phyloP scores from a whole-genome alignment of 306 rosid species.

The Castanea sativa region DNA sequence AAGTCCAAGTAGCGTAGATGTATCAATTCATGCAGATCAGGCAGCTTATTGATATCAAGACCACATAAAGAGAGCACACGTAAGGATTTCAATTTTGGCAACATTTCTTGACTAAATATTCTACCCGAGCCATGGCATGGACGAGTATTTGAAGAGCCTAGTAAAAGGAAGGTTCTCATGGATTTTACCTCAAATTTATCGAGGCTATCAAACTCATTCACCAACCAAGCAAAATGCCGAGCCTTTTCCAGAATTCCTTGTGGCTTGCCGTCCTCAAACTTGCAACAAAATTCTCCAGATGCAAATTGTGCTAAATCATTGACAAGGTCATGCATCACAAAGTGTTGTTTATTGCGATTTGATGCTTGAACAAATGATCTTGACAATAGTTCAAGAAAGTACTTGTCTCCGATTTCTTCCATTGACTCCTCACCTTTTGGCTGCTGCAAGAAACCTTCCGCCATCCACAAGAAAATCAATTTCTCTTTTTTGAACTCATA shows the following conservation, averaged over 20 bases:
- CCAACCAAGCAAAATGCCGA: background rate
- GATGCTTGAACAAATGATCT: slow-evolving; percentile 21
- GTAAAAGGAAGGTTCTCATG: background rate
- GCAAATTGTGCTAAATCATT: slow-evolving; percentile 8
- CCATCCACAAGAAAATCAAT: slow-evolving; percentile 29
- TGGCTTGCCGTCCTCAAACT: background rate
- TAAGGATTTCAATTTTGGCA: background rate
- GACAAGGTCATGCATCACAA: slow-evolving; percentile 29
- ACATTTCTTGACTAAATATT: too few relatives aligned
- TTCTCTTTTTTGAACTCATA: background rate
- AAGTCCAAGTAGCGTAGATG: slow-evolving; percentile 19
- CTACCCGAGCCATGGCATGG: too few relatives aligned
- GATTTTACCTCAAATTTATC: too few relatives aligned
- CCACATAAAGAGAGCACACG: background rate
- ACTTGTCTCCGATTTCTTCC: slow-evolving; percentile 11
- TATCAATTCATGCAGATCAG: background rate
- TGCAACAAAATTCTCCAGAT: slow-evolving; percentile 3
- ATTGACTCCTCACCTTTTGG: background rate
- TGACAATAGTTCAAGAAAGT: slow-evolving; percentile 10
- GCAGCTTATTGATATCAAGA: too few relatives aligned
- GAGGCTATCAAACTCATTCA: background rate
- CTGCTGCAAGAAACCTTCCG: slow-evolving; percentile 19
- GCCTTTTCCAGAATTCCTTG: background rate
- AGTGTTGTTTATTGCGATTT: rapidly evolving
- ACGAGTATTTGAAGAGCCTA: too few relatives aligned